A percentile compares a stretch with the other conserved stretches of the same genome.
phyloP scores from a whole-genome alignment of 2,329 filamentous ascomycete genomes.

The Botrytis sinoallii region DNA sequence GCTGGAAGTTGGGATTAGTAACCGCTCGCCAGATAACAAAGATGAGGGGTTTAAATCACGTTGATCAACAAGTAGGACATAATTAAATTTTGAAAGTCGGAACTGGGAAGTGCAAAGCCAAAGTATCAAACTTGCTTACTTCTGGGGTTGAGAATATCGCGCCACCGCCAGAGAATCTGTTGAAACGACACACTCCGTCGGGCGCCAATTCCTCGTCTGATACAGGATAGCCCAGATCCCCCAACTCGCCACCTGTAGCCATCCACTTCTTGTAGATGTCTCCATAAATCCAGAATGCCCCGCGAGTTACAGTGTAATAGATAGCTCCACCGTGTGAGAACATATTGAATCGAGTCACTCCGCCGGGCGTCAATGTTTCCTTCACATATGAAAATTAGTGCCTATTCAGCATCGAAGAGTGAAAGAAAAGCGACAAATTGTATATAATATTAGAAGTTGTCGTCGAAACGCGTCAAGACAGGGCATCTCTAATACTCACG shows the following conservation, averaged over 20 bases:
- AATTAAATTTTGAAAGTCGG: not conserved
- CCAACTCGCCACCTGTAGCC: constrained; percentile 1
- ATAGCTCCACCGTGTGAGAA: constrained; percentile 11
- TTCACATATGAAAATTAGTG: not conserved
- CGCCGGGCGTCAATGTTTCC: not conserved
- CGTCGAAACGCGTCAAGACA: not conserved
- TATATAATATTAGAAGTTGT: not conserved
- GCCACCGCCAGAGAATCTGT: not conserved
- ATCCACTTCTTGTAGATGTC: constrained; percentile 17
- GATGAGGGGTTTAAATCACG: too few species aligned
- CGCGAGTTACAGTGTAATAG: constrained; percentile 11
- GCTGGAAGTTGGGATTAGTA: not conserved
- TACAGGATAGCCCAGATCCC: constrained; percentile 6
- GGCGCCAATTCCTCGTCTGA: constrained; percentile 3
- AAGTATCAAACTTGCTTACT: not conserved
- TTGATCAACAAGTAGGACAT: not conserved
- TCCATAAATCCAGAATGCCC: constrained; percentile 14
- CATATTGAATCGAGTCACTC: constrained; percentile 13
- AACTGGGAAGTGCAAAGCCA: not conserved
- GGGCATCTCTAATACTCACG: not conserved
- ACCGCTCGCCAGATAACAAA: not conserved
- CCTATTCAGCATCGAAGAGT: not conserved
- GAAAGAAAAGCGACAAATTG: not conserved
- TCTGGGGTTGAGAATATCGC: constrained; percentile 4
- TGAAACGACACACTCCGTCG: constrained; percentile 4